Conservation (phyloP, 345 rosid genomes). For the Xanthoceras sorbifolium region DNA sequence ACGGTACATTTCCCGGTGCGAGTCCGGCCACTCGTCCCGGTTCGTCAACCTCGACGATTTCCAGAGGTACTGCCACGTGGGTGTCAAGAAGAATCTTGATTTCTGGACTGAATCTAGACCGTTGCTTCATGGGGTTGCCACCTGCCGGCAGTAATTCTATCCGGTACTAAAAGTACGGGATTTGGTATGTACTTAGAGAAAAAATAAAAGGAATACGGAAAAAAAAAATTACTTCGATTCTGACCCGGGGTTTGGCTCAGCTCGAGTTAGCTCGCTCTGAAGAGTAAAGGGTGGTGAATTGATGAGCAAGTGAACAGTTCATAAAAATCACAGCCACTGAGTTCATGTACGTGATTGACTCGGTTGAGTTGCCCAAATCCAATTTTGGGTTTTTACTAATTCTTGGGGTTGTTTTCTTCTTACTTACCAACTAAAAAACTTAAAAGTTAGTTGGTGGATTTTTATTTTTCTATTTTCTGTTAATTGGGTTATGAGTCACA, state of each 20-base stretch:
- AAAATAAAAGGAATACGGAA: background rate
- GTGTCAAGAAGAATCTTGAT: conserved; percentile 45
- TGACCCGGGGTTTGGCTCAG: conserved; percentile 42
- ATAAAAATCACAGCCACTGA: conserved; percentile 12
- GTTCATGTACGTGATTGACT: conserved; percentile 8
- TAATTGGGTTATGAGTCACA: background rate
- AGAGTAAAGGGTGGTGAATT: background rate
- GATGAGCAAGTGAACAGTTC: background rate
- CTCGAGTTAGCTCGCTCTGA: conserved; percentile 22
- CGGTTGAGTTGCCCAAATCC: conserved; percentile 23
- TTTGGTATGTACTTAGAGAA: background rate
- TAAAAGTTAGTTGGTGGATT: conserved; percentile 1
- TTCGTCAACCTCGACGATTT: conserved; percentile 54
- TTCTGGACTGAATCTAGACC: conserved; percentile 79
- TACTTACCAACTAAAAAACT: background rate
- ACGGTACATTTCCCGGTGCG: conserved; percentile 66
- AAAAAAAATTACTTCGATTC: conserved; percentile 14
- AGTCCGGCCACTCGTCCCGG: conserved; percentile 49
- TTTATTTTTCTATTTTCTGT: background rate
- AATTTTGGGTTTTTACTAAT: conserved; percentile 17
- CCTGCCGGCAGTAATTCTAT: conserved; percentile 52
- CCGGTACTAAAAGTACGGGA: conserved; percentile 33
- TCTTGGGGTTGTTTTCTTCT: background rate
- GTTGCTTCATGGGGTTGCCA: conserved; percentile 57
- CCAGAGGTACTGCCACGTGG: conserved; percentile 61